These are phyloP conservation scores for Emericellopsis terricola DNA, from an alignment of 495 filamentous ascomycete genomes.

Conservation along the genomic window DNA sequence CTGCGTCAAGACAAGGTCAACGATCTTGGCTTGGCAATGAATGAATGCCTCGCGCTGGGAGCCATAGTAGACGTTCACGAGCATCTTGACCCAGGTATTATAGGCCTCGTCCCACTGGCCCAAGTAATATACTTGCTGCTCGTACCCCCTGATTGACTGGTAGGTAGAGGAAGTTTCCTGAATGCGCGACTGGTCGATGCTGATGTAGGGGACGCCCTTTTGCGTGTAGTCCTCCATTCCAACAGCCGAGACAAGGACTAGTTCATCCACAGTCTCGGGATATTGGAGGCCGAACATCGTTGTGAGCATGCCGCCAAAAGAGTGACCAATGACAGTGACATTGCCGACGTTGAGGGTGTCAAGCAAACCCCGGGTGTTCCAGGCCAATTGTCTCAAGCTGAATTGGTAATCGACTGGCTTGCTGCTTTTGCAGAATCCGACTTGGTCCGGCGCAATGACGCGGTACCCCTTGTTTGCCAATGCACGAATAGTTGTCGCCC, in stretches of 20 bases:
- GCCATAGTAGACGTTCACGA: conserved; percentile 22
- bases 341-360: conserved; percentile 11
- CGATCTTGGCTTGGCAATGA: conserved; percentile 16
- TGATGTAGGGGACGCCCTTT: conserved; percentile 20
- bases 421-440: conserved; percentile 30
- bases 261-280: conserved; percentile 9
- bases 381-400: conserved; percentile 20
- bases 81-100: conserved; percentile 28
- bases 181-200: conserved; percentile 11
- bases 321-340: conserved; percentile 25
- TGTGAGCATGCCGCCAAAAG: conserved; percentile 27
- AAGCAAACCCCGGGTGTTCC: conserved; percentile 20
- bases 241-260: conserved; percentile 20
- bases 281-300: conserved; percentile 25
- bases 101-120: conserved; percentile 17
- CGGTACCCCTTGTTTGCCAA: conserved; percentile 19
- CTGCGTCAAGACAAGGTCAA: conserved; percentile 25
- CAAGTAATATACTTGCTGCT: conserved; percentile 25
- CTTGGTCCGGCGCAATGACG: conserved; percentile 25
- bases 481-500: conserved; percentile 15
- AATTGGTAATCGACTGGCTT: conserved; percentile 26
- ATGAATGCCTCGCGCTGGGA: conserved; percentile 13
- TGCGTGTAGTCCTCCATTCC: conserved; percentile 27
- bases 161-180: conserved; percentile 17
- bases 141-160: conserved; percentile 17